A percentile compares a stretch with the other conserved stretches of the same genome.
These are phyloP conservation scores for Leccinum ponderosum DNA, from an alignment of 1,284 basidiomycete species.

Conservation along the genomic window DNA sequence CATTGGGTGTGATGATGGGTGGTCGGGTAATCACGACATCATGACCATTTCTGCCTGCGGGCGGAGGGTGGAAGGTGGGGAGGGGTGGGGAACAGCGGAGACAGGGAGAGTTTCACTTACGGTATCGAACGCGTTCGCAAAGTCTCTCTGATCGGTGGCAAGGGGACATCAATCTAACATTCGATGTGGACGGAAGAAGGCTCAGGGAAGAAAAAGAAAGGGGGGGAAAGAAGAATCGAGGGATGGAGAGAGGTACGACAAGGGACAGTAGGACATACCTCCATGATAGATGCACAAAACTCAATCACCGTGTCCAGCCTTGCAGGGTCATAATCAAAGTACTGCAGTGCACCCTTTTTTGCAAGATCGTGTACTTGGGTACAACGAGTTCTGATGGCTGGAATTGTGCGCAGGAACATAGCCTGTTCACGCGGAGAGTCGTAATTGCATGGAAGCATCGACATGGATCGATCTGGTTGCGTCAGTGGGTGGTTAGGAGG, in stretches of 20 bases:
- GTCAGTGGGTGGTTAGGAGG: no score
- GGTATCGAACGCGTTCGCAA: constrained; percentile 65
- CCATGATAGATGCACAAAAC: constrained; percentile 83
- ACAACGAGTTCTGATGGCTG: constrained; percentile 87
- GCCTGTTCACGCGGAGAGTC: constrained; percentile 41
- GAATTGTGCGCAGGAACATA: constrained; percentile 82
- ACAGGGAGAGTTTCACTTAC: constrained; percentile 40
- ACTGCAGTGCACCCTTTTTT: constrained; percentile 70
- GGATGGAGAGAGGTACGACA: neutral
- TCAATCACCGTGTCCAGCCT: constrained; percentile 73
- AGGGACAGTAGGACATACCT: constrained; percentile 42
- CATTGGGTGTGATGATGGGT: constrained; percentile 1
- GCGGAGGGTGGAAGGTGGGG: constrained; percentile 10
- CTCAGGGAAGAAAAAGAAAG: neutral
- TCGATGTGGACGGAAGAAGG: neutral
- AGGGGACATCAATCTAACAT: neutral
- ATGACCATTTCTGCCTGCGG: neutral
- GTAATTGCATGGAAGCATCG: constrained; percentile 9
- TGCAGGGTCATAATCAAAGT: constrained; percentile 84
- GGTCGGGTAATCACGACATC: neutral
- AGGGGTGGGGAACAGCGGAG: neutral
- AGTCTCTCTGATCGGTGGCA: constrained; percentile 67
- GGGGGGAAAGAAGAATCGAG: neutral
- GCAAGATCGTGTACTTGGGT: constrained; percentile 77
- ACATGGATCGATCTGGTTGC: constrained; percentile 4